phyloP scores from a whole-genome alignment of 2,329 filamentous ascomycete genomes.

The Septoria petroselini region DNA sequence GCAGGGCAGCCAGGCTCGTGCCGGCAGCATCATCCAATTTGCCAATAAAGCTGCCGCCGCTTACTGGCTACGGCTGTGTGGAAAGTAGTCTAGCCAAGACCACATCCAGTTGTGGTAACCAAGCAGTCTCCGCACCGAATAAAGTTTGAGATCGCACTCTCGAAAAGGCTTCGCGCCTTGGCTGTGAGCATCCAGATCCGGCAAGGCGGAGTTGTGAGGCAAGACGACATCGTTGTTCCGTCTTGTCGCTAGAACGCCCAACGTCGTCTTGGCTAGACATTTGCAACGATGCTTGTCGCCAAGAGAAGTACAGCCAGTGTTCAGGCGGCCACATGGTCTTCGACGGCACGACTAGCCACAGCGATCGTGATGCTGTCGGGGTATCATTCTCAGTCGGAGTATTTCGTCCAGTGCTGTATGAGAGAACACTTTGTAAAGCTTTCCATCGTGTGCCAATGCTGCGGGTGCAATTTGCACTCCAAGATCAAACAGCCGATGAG shows the following conservation, averaged over 20 bases:
- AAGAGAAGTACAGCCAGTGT: neutral
- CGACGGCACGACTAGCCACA: neutral
- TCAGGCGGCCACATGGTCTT: neutral
- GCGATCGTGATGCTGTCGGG: no score
- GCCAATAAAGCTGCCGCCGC: constrained; percentile 2
- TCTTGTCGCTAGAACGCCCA: constrained; percentile 2
- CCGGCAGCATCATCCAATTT: neutral
- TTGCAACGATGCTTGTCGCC: neutral
- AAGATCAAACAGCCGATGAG: neutral
- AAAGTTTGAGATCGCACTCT: neutral
- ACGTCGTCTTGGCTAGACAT: neutral
- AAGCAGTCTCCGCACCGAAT: neutral
- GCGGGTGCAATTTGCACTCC: neutral
- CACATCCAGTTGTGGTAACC: constrained; percentile 1
- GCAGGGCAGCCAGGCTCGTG: constrained; percentile 1
- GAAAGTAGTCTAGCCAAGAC: constrained; percentile 4
- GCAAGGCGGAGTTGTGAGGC: constrained; percentile 3
- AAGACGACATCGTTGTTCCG: constrained; percentile 9
- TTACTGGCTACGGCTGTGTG: neutral
- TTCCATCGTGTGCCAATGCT: neutral
- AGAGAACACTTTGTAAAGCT: no score
- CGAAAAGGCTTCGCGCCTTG: constrained; percentile 3
- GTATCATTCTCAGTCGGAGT: no score
- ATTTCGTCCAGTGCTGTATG: no score
- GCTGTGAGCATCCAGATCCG: neutral